These are phyloP conservation scores for Epichloe gansuensis DNA, from an alignment of 2,329 filamentous ascomycete species.

Conservation along the genomic window DNA sequence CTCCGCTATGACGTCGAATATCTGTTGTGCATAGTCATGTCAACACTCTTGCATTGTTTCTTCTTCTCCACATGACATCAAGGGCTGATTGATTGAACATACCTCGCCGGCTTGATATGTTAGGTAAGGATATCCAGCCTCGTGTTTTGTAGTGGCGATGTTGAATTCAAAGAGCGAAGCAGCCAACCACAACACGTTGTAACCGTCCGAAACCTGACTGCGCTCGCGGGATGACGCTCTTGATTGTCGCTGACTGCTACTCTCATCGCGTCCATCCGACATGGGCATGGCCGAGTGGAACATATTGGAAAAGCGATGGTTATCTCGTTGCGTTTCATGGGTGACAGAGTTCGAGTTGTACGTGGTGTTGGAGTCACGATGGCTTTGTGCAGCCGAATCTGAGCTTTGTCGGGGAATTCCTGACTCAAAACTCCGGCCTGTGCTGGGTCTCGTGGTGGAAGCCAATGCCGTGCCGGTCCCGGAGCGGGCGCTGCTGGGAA, in stretches of 20 bases:
- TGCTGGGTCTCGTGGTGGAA: constrained; percentile 40
- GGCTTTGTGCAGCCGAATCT: constrained; percentile 32
- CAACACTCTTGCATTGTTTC: background rate
- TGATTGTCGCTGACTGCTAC: constrained; percentile 37
- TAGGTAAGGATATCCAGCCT: constrained; percentile 90
- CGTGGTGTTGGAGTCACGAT: constrained; percentile 43
- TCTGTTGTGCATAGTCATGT: constrained; percentile 29
- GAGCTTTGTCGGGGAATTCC: constrained; percentile 37
- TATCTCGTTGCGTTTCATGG: constrained; percentile 37
- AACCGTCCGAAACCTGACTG: constrained; percentile 38
- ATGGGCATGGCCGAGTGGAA: constrained; percentile 83
- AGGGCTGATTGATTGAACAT: constrained; percentile 16
- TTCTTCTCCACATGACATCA: background rate
- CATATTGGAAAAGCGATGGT: constrained; percentile 55
- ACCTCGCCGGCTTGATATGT: constrained; percentile 91
- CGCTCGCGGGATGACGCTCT: constrained; percentile 48
- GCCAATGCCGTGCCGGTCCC: constrained; percentile 25
- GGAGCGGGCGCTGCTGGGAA: constrained; percentile 34
- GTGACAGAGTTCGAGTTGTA: constrained; percentile 36
- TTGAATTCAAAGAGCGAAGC: constrained; percentile 96
- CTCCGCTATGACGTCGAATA: constrained; percentile 86
- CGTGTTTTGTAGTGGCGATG: constrained; percentile 80
- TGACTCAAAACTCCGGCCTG: constrained; percentile 47
- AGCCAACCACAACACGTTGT: constrained; percentile 75
- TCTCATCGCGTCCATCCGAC: constrained; percentile 49